phyloP scores from a whole-genome alignment of 495 filamentous ascomycete genomes.

The Penicillium silybi region DNA sequence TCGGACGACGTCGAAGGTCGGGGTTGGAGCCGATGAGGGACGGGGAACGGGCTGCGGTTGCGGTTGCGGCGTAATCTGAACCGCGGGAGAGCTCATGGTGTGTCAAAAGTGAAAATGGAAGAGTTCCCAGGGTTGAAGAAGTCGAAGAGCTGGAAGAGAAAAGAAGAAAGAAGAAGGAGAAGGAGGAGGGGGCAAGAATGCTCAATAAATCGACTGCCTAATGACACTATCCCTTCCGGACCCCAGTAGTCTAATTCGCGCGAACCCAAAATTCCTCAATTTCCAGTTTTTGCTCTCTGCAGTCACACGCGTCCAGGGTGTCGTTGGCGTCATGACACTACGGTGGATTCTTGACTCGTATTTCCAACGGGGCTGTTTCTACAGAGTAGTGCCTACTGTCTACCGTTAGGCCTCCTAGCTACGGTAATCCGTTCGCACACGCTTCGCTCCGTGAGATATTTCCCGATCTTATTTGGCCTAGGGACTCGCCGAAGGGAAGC shows the following conservation, averaged over 20 bases:
- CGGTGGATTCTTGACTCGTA: neutral
- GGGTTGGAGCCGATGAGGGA: slow-evolving; percentile 5
- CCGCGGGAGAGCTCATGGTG: slow-evolving; percentile 39
- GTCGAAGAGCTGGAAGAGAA: neutral
- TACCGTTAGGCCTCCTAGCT: neutral
- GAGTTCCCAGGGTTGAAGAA: neutral
- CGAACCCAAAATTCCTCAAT: neutral
- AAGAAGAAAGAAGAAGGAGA: neutral
- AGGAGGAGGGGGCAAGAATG: slow-evolving; percentile 1
- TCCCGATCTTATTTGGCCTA: no score
- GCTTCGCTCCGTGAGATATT: no score
- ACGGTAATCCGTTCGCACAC: no score
- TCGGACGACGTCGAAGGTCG: slow-evolving; percentile 39
- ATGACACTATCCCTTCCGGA: neutral
- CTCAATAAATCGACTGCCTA: neutral
- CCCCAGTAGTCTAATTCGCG: slow-evolving; percentile 12
- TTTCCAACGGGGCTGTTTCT: neutral
- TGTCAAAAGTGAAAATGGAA: neutral
- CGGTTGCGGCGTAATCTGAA: slow-evolving; percentile 28
- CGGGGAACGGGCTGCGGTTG: slow-evolving; percentile 5
- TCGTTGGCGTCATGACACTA: neutral
- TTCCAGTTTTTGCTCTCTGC: neutral
- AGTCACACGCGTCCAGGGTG: neutral
- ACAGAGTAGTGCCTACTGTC: no score
- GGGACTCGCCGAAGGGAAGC: no score